Base-by-base conservation (phyloP, 768 basidiomycete genomes). In the Peribolospora kevripleyi region DNA sequence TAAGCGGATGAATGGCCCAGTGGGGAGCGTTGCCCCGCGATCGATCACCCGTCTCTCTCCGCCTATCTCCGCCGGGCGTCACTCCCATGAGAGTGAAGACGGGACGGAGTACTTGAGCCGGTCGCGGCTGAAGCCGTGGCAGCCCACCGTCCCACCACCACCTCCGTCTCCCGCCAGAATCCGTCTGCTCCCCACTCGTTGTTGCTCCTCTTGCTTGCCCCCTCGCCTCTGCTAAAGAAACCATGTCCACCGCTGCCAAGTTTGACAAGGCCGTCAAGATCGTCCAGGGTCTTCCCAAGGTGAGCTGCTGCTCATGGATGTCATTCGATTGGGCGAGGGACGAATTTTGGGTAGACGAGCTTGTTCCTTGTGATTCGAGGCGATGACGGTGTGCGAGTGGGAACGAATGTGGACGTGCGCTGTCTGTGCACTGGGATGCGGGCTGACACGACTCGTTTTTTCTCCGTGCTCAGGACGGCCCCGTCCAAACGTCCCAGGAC, bases 241-340 rank as follows among this genome's bases (percentile, higher is more conserved):
- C 7, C 41, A 60, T 60, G 60, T 39, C 55, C 25, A 25, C 80
- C 59, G 62, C 79, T 68, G 70, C 73, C 41, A 73, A 84, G 67
- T 88, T 86, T 42, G 70, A 82, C 39, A 81, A 78, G 69, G 81
- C 85, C 60, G 77, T 79, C 48, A 62, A 61, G 11, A 81, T 85
- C 68, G 73, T 69, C 54, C 57, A 57, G 14, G 55, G 46, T 46
- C 52, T 59, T 14, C 50, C 52, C 25, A 25, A 25, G 25, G 25
- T 48, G 46, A 7, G 43, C 43, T 45, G 7, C 13, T 7, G 43
- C 43, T 45, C 43, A 7, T 2, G 43, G 13, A 45, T 25, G 25
- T 25, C 25, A 25, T 25, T 25, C 25, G 25, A 25, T 25, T 25
- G 25, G 25, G 25, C 25, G 25, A 25, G 25, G 25, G 25, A n/a